These are phyloP conservation scores for Roridomyces roridus DNA, from an alignment of 768 basidiomycete genomes.

Conservation along the genomic window DNA sequence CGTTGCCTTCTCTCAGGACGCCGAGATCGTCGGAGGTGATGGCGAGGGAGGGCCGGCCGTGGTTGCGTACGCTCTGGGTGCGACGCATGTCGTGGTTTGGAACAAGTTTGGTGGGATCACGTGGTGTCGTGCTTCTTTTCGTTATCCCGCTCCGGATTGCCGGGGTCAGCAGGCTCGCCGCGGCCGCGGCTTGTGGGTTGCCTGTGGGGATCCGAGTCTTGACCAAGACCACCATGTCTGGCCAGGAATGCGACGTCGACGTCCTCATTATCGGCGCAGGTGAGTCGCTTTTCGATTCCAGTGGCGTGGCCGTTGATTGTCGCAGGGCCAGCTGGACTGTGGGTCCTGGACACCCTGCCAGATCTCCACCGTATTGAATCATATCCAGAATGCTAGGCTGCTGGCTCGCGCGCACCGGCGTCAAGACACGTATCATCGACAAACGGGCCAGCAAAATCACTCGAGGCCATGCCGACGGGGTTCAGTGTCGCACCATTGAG, in stretches of 20 bases:
- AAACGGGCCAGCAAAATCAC: constrained; percentile 35
- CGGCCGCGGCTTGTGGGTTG: too few species aligned
- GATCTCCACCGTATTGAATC: too few species aligned
- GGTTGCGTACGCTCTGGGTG: constrained; percentile 66
- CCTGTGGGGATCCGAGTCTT: too few species aligned
- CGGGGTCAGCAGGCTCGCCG: too few species aligned
- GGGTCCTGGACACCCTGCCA: neutral
- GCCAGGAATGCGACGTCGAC: constrained; percentile 21
- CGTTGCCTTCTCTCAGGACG: constrained; percentile 62
- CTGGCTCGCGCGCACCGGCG: constrained; percentile 48
- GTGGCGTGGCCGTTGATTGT: neutral
- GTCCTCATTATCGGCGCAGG: constrained; percentile 26
- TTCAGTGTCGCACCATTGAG: constrained; percentile 60
- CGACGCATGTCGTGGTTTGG: constrained; percentile 54
- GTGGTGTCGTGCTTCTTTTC: neutral
- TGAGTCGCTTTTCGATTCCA: neutral
- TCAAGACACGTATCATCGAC: constrained; percentile 54
- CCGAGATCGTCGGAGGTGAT: constrained; percentile 60
- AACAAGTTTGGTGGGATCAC: neutral
- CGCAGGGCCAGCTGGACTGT: constrained; percentile 24
- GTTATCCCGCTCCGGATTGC: too few species aligned
- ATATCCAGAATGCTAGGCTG: constrained; percentile 19
- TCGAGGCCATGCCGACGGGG: constrained; percentile 61
- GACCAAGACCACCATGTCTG: too few species aligned
- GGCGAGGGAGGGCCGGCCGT: constrained; percentile 57